Evolutionary conservation across 176 grass and related monocot species (phyloP).

Genomic region (Carex littledalei): DNA sequence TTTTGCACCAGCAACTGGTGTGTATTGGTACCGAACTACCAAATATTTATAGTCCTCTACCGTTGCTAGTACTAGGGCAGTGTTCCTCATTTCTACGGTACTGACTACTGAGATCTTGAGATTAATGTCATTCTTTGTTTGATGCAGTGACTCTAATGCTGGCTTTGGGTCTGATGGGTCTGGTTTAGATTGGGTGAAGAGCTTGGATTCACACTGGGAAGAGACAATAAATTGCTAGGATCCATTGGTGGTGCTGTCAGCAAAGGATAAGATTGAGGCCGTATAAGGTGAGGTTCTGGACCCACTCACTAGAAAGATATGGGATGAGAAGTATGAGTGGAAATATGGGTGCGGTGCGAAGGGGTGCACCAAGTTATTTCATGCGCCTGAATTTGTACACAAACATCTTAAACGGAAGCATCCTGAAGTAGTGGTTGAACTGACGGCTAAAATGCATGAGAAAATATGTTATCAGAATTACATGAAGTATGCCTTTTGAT

Average conservation of each 20-base stretch:
- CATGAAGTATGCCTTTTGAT: constrained; percentile 64
- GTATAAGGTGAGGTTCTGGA: constrained; percentile 73
- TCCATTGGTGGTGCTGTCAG: constrained; percentile 65
- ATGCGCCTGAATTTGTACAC: constrained; percentile 95
- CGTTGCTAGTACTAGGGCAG: background rate
- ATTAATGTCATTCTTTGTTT: constrained; percentile 19
- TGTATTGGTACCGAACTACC: background rate
- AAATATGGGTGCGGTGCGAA: constrained; percentile 99
- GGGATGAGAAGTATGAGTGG: constrained; percentile 99
- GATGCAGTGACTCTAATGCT: constrained; percentile 82
- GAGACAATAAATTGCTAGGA: constrained; percentile 73
- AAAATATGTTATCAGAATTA: constrained; percentile 95
- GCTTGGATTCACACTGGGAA: constrained; percentile 76
- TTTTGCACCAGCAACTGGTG: background rate
- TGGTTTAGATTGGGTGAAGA: constrained; percentile 82
- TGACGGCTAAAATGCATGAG: constrained; percentile 88
- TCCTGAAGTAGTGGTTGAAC: constrained; percentile 75
- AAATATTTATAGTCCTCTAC: background rate
- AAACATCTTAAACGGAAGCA: constrained; percentile 98
- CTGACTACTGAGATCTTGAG: background rate
- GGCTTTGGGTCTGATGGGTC: constrained; percentile 34
- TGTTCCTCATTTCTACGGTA: background rate
- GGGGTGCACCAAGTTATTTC: constrained; percentile 95
- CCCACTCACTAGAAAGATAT: constrained; percentile 85
- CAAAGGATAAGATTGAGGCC: constrained; percentile 93